Evolutionary conservation across 805 yeast species (phyloP).

Genomic region (Kluyveromyces nonfermentans): DNA sequence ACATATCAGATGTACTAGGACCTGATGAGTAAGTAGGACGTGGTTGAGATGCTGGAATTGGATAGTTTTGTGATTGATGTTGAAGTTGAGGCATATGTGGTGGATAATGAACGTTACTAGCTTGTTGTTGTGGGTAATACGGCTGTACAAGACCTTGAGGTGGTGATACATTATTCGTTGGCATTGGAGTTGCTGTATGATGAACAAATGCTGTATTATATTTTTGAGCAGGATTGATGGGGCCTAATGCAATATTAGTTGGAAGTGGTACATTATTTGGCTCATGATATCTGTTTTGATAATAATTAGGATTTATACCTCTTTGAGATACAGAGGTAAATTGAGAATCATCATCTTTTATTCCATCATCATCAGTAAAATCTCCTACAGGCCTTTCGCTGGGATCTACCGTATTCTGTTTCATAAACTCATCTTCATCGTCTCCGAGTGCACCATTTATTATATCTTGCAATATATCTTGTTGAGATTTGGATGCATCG

Average conservation of each 20-base stretch:
- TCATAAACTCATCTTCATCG: slow-evolving; percentile 12
- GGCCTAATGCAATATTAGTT: neutral
- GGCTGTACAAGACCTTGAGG: neutral
- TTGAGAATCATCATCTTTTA: slow-evolving; percentile 40
- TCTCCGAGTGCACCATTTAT: slow-evolving; percentile 13
- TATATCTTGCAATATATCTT: slow-evolving; percentile 19
- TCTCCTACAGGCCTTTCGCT: slow-evolving; percentile 12
- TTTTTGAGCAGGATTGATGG: neutral
- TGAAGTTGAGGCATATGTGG: slow-evolving; percentile 9
- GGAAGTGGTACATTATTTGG: neutral
- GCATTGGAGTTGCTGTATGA: slow-evolving; percentile 5
- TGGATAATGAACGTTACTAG: neutral
- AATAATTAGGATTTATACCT: slow-evolving; percentile 54
- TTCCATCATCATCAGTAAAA: slow-evolving; percentile 20
- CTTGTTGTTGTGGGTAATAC: neutral
- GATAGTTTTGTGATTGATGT: slow-evolving; percentile 10
- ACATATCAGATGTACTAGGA: slow-evolving; percentile 23
- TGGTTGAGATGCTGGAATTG: slow-evolving; percentile 10
- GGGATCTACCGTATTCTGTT: slow-evolving; percentile 12
- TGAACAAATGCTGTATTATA: slow-evolving; percentile 7
- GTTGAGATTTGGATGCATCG: slow-evolving; percentile 4
- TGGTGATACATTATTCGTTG: slow-evolving; percentile 1
- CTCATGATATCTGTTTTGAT: slow-evolving; percentile 8
- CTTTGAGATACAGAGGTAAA: slow-evolving; percentile 75
- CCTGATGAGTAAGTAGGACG: slow-evolving; percentile 8